Percentiles rank a stretch among this genome's conserved stretches.
These are phyloP conservation scores for Cucurbita maxima DNA, from an alignment of 306 rosid species.

Conservation along the genomic window DNA sequence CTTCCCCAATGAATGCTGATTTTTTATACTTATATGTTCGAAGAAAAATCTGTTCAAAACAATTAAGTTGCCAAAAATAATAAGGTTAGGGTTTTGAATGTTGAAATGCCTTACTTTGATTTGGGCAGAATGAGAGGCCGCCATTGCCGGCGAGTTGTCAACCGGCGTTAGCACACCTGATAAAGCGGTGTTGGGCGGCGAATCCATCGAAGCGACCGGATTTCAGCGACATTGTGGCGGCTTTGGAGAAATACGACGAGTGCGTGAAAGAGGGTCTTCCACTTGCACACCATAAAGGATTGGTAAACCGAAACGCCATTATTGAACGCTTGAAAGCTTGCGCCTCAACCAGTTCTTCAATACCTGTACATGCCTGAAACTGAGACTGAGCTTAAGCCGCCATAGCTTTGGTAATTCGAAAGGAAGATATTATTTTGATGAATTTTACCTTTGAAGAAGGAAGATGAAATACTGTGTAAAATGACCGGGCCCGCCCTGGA, in stretches of 20 bases:
- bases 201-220: conserved; percentile 94
- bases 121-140: conserved; percentile 85
- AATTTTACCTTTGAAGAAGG: neutral
- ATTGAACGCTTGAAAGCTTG: conserved; percentile 71
- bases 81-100: neutral
- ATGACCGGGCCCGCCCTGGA: neutral
- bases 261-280: conserved; percentile 95
- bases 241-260: conserved; percentile 82
- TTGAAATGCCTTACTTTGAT: neutral
- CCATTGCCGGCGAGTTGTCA: conserved; percentile 94
- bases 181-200: conserved; percentile 84
- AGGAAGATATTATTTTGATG: neutral
- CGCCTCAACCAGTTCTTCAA: conserved; percentile 52
- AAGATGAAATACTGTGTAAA: neutral
- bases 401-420: neutral
- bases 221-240: conserved; percentile 64
- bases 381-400: conserved; percentile 13
- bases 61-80: neutral
- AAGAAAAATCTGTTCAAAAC: neutral
- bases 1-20: neutral
- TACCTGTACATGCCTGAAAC: conserved; percentile 74
- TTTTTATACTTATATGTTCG: neutral
- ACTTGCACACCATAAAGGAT: conserved; percentile 56
- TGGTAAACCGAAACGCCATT: conserved; percentile 56
- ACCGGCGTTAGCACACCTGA: conserved; percentile 78